phyloP scores from a whole-genome alignment of 148 eudicot genomes.

The Nepenthes gracilis region DNA sequence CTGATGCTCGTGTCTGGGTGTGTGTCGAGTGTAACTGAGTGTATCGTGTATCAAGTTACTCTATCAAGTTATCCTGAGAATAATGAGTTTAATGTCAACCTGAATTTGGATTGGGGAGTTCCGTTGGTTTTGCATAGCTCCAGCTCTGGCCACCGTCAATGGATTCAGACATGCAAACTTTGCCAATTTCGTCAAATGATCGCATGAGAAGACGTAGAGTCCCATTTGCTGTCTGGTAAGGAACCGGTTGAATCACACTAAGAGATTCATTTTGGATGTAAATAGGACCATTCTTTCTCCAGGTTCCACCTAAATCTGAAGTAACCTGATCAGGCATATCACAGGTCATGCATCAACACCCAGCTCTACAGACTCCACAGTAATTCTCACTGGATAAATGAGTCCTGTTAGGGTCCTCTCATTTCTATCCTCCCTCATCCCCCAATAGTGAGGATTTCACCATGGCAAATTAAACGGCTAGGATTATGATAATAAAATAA shows the following conservation, averaged over 20 bases:
- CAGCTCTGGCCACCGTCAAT: slow-evolving; percentile 73
- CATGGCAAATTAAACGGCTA: too few species aligned
- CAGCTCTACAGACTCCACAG: not conserved
- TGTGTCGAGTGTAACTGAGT: not conserved
- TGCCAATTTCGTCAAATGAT: slow-evolving; percentile 43
- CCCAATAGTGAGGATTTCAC: too few species aligned
- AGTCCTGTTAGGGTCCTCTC: too few species aligned
- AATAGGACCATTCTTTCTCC: slow-evolving; percentile 90
- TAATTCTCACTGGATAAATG: not conserved
- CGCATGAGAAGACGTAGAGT: slow-evolving; percentile 67
- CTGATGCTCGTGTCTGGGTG: not conserved
- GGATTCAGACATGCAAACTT: slow-evolving; percentile 81
- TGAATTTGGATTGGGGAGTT: slow-evolving; percentile 95
- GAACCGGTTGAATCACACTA: slow-evolving; percentile 95
- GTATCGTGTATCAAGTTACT: not conserved
- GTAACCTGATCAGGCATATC: slow-evolving; percentile 24
- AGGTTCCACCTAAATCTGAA: slow-evolving; percentile 68
- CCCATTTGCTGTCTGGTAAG: slow-evolving; percentile 70
- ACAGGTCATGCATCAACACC: not conserved
- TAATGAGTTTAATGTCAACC: slow-evolving; percentile 22
- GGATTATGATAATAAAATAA: too few species aligned
- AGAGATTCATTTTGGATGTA: slow-evolving; percentile 42
- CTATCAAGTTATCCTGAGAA: not conserved
- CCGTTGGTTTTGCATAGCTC: slow-evolving; percentile 60
- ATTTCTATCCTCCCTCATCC: too few species aligned